phyloP scores from a whole-genome alignment of 2,329 filamentous ascomycete species.

The Tricladium varicosporioides region DNA sequence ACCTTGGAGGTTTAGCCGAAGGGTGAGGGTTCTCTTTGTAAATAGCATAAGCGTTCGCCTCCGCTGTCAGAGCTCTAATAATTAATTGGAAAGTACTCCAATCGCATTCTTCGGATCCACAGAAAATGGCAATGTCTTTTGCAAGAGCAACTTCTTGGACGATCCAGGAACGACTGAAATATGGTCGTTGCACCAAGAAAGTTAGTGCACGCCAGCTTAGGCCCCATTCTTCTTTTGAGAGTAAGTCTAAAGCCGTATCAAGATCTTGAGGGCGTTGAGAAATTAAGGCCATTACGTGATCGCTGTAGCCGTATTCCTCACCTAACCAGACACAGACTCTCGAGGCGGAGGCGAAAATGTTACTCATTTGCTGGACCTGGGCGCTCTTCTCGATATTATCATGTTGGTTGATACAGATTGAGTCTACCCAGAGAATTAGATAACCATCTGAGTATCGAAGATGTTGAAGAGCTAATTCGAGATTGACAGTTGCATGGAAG shows the following conservation, averaged over 20 bases:
- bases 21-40: neutral
- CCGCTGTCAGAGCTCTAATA: neutral
- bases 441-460: no score
- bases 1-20: neutral
- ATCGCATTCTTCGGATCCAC: neutral
- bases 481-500: neutral
- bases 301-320: no score
- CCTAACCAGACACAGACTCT: no score
- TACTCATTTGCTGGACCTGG: no score
- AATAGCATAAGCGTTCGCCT: neutral
- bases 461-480: no score
- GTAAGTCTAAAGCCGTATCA: neutral
- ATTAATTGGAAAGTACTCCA: neutral
- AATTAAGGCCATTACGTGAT: no score
- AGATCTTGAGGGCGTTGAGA: neutral
- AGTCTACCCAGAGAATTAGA: no score
- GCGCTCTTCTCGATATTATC: no score
- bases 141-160: constrained; percentile 1
- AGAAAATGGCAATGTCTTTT: neutral
- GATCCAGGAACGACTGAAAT: neutral
- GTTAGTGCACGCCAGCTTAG: neutral
- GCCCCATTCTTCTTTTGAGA: neutral
- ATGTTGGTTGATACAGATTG: no score
- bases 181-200: neutral
- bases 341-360: no score